Percentiles rank a stretch among this genome's conserved stretches.
Conservation (phyloP, 1,284 basidiomycete species). For the Trichosporon inkin region DNA sequence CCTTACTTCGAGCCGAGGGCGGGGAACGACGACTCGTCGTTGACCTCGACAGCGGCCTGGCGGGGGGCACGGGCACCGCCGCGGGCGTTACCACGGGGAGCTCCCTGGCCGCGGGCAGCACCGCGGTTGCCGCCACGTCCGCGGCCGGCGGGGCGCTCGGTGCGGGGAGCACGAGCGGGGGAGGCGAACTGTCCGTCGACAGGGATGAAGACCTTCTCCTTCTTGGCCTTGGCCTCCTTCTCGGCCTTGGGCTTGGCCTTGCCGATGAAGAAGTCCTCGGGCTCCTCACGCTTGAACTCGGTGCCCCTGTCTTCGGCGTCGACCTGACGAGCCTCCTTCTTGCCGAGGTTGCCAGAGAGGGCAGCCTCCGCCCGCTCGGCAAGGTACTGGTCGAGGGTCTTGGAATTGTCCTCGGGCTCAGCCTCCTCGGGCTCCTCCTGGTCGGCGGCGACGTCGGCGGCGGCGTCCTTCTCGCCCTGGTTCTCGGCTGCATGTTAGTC, state of each 20-base stretch:
- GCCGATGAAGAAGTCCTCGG: slow-evolving; percentile 50
- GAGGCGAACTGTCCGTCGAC: slow-evolving; percentile 50
- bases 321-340: slow-evolving; percentile 37
- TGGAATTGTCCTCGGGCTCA: slow-evolving; percentile 91
- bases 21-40: slow-evolving; percentile 77
- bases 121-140: slow-evolving; percentile 46
- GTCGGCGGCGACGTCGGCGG: slow-evolving; percentile 43
- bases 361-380: slow-evolving; percentile 46
- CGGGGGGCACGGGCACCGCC: slow-evolving; percentile 32
- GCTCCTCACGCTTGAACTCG: slow-evolving; percentile 44
- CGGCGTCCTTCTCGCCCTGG: slow-evolving; percentile 49
- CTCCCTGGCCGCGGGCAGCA: slow-evolving; percentile 46
- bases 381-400: slow-evolving; percentile 52
- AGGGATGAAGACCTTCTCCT: slow-evolving; percentile 51
- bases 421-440: slow-evolving; percentile 46
- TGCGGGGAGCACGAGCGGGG: slow-evolving; percentile 35
- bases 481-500: slow-evolving; percentile 49
- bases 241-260: slow-evolving; percentile 33
- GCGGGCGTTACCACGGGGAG: slow-evolving; percentile 49
- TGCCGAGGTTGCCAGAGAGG: slow-evolving; percentile 27
- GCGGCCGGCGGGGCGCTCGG: slow-evolving; percentile 29
- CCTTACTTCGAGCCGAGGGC: slow-evolving; percentile 56
- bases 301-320: slow-evolving; percentile 35
- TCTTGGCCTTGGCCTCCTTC: slow-evolving; percentile 40
- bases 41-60: slow-evolving; percentile 58